Base-by-base conservation (phyloP, 139 green algal species). In the Ulvella scutata region DNA sequence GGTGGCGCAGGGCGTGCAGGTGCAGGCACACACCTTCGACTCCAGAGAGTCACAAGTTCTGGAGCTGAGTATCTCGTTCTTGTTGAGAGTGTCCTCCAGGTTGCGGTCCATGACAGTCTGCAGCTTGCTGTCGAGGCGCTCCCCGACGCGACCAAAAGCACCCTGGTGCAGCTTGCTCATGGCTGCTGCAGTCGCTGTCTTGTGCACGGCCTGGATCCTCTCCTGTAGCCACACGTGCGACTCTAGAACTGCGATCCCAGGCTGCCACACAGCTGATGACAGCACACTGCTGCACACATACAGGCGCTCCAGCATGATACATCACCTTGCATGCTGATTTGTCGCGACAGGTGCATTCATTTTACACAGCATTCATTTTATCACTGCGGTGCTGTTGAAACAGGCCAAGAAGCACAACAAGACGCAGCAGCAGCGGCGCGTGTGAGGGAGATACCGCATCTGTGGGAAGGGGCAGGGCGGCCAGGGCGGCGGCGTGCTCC, bases 401-500 rank as follows among this genome's bases (percentile, higher is more conserved):
- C n/a, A n/a, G n/a, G n/a, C n/a, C 60, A 2, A 20, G 26, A 1
- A 2, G 2, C 26, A 37, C 20, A 72, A 72, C 0, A 34, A 10
- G 0, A 72, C 10, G 20, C 26, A 72, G 20, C 60, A 36, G 60
- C n/a, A 34, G 20, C 6, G 29, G 29, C 62, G 28, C 62, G 28
- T 39, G 26, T 38, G 7, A 0, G 62, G 33, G 6, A 1, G 62
- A 21, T 28, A 33, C 33, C 35, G 62, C 62, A 74, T 31, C 39
- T 74, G n/a, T 74, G n/a, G 40, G 74, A 43, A 74, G 74, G 26
- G 17, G 43, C 10, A 38, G 34, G 20, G 28, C 37, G 31, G 74
- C 62, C 34, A 74, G 40, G n/a, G 77, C 62, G 21, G 23, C 31
- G 10, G 73, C 80, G 77, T 86, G 80, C 31, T 37, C 28, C 67